Evolutionary conservation across 768 basidiomycete species (phyloP).

Genomic region (Coprinopsis sp.): DNA sequence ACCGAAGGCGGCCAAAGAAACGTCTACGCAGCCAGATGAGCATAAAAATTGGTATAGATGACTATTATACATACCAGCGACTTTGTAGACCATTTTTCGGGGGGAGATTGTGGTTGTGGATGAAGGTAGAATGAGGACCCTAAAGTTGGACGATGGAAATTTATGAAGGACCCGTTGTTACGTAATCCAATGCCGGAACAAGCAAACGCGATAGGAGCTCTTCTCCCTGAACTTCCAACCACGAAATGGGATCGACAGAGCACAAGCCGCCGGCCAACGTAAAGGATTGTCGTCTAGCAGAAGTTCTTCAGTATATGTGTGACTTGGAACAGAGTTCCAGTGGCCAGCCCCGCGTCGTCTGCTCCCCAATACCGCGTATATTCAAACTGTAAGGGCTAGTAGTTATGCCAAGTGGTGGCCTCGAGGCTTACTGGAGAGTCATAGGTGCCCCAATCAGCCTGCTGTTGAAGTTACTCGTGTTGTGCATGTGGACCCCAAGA

Average conservation of each 20-base stretch:
- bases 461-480: conserved; percentile 67
- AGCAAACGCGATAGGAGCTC: neutral
- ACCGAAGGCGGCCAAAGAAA: conserved; percentile 98
- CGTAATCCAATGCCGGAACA: too few species aligned
- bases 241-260: conserved; percentile 6
- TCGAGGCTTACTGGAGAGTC: conserved; percentile 4
- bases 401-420: conserved; percentile 2
- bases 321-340: conserved; percentile 27
- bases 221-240: neutral
- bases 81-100: conserved; percentile 77
- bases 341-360: conserved; percentile 39
- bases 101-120: conserved; percentile 9
- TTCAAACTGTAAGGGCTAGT: conserved; percentile 56
- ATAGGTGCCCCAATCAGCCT: conserved; percentile 61
- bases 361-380: conserved; percentile 71
- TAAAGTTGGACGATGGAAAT: neutral
- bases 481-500: conserved; percentile 40
- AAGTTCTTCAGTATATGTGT: conserved; percentile 73
- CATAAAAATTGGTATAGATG: neutral
- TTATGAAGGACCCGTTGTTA: too few species aligned
- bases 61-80: conserved; percentile 58
- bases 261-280: conserved; percentile 8
- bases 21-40: conserved; percentile 43
- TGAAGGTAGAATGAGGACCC: conserved; percentile 14
- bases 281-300: conserved; percentile 54